These are phyloP conservation scores for Bjerkandera adusta DNA, from an alignment of 1,284 basidiomycete species.

Conservation along the genomic window DNA sequence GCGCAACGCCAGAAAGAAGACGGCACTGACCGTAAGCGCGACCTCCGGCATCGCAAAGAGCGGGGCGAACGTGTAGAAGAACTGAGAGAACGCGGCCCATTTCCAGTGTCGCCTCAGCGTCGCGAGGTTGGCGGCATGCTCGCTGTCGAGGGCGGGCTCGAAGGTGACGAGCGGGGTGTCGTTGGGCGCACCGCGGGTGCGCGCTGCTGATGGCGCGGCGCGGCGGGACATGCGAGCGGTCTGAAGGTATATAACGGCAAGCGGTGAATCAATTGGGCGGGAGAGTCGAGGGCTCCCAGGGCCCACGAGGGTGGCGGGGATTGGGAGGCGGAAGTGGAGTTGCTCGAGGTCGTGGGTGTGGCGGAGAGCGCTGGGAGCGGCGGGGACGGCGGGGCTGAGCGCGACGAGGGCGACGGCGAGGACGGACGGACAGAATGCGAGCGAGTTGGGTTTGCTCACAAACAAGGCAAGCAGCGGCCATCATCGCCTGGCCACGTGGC, in stretches of 20 bases:
- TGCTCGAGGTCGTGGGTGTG: constrained; percentile 1
- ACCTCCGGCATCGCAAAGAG: constrained; percentile 67
- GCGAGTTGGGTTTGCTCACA: constrained; percentile 11
- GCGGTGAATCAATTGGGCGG: constrained; percentile 12
- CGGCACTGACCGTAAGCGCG: constrained; percentile 52
- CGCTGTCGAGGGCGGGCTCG: too few relatives aligned
- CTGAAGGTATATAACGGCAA: constrained; percentile 21
- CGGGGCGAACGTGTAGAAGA: constrained; percentile 73
- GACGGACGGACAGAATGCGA: constrained; percentile 4
- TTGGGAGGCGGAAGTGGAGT: not conserved
- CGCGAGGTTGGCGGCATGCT: constrained; percentile 41
- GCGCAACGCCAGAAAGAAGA: constrained; percentile 15
- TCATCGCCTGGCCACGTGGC: too few relatives aligned
- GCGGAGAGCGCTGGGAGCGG: not conserved
- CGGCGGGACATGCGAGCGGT: constrained; percentile 34
- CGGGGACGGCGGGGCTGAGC: not conserved
- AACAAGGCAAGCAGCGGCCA: too few relatives aligned
- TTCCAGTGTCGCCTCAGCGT: constrained; percentile 69
- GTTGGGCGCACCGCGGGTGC: constrained; percentile 24
- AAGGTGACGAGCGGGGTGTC: too few relatives aligned
- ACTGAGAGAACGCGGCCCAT: constrained; percentile 82
- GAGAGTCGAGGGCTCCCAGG: too few relatives aligned
- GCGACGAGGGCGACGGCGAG: constrained; percentile 16
- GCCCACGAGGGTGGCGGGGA: too few relatives aligned
- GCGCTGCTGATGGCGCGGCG: constrained; percentile 27